These are phyloP conservation scores for Apodospora peruviana DNA, from an alignment of 495 filamentous ascomycete genomes.

Conservation along the genomic window DNA sequence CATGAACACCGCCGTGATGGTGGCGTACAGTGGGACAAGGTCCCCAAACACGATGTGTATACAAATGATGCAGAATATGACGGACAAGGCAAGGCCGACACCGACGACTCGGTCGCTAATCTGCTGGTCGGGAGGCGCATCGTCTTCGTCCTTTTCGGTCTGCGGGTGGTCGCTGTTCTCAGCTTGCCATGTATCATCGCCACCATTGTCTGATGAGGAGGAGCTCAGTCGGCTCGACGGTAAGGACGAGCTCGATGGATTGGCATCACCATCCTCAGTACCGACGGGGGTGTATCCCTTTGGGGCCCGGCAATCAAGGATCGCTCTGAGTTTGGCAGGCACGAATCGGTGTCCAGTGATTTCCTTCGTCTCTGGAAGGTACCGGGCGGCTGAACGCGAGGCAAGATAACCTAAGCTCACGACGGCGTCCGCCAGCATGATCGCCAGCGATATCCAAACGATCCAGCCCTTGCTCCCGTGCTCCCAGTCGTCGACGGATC, in stretches of 20 bases:
- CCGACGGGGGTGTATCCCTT: slow-evolving; percentile 8
- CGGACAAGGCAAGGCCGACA: slow-evolving; percentile 67
- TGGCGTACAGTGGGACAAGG: slow-evolving; percentile 63
- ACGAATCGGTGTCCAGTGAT: neutral
- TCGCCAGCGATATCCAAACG: slow-evolving; percentile 88
- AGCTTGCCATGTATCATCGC: slow-evolving; percentile 18
- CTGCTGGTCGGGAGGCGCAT: slow-evolving; percentile 79
- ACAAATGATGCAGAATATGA: slow-evolving; percentile 71
- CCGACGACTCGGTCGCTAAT: slow-evolving; percentile 67
- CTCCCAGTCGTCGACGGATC: slow-evolving; percentile 79
- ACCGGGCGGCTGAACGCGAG: slow-evolving; percentile 34
- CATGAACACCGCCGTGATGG: slow-evolving; percentile 76
- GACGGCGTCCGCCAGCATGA: slow-evolving; percentile 93
- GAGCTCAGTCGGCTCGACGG: neutral
- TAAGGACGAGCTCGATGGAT: neutral
- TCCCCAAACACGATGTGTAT: slow-evolving; percentile 74
- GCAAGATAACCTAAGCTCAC: slow-evolving; percentile 82
- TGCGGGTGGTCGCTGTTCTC: slow-evolving; percentile 39
- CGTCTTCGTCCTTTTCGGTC: slow-evolving; percentile 35
- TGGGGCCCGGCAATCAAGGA: neutral
- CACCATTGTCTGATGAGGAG: slow-evolving; percentile 5
- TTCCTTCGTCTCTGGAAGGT: neutral
- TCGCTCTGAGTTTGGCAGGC: neutral
- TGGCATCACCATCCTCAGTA: neutral
- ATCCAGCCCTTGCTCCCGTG: slow-evolving; percentile 96